Conservation (phyloP, 305 asterid genomes). For the Fraxinus dipetala region DNA sequence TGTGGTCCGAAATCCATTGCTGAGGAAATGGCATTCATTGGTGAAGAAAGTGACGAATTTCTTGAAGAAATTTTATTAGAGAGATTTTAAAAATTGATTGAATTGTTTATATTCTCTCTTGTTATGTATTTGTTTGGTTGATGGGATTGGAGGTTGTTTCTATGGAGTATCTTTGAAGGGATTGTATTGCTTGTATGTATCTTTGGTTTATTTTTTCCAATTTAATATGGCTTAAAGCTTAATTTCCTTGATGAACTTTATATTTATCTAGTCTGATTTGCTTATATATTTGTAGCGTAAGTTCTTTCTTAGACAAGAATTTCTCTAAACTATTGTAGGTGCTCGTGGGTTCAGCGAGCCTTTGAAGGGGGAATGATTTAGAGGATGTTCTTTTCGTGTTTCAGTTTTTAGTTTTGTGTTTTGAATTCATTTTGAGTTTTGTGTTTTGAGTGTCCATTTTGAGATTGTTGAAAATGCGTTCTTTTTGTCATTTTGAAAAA, state of each 20-base stretch:
- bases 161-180: slow-evolving; percentile 74
- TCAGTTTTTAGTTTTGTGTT: too few species aligned
- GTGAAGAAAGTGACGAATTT: not conserved
- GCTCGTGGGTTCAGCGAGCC: slow-evolving; percentile 48
- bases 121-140: slow-evolving; percentile 58
- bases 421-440: too few species aligned
- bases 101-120: not conserved
- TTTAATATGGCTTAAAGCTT: slow-evolving; percentile 36
- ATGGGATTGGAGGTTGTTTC: slow-evolving; percentile 88
- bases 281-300: slow-evolving; percentile 22
- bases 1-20: not conserved
- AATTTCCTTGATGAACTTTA: slow-evolving; percentile 23
- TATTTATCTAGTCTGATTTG: slow-evolving; percentile 18
- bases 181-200: slow-evolving; percentile 46
- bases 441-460: too few species aligned
- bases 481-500: too few species aligned
- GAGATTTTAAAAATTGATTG: not conserved
- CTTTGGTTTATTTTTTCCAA: slow-evolving; percentile 31
- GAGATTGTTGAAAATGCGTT: too few species aligned
- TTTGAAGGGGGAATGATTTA: slow-evolving; percentile 24
- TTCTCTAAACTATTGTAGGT: slow-evolving; percentile 51
- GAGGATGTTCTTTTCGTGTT: not conserved
- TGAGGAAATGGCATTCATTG: not conserved
- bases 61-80: too few species aligned
- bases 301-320: slow-evolving; percentile 31